A percentile compares a stretch with the other conserved stretches of the same genome.
Evolutionary conservation across 208 protist genomes (phyloP).

Genomic region (Baffinella frigidus): DNA sequence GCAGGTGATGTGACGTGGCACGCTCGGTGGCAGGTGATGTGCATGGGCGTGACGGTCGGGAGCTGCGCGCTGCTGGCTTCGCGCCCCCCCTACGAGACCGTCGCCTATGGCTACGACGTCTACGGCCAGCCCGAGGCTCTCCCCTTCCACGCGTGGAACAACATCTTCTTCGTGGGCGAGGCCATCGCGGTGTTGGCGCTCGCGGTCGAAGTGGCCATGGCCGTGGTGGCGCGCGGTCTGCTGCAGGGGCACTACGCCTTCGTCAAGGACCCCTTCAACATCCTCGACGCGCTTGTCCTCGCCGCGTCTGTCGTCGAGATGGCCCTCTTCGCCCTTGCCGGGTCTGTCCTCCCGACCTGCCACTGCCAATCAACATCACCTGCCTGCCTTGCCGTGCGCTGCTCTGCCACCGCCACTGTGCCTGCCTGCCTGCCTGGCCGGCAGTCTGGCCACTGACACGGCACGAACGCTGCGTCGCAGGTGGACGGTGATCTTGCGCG

Average conservation of each 20-base stretch:
- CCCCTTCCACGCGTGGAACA: not conserved
- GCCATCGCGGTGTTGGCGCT: not conserved
- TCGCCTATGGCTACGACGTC: not conserved
- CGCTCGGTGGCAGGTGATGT: too few relatives aligned
- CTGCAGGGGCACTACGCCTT: not conserved
- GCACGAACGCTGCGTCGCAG: too few relatives aligned
- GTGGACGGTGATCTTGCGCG: not conserved
- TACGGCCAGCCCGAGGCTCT: not conserved
- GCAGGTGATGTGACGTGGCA: too few relatives aligned
- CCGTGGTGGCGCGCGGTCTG: not conserved
- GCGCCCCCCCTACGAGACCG: not conserved
- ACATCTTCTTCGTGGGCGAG: not conserved
- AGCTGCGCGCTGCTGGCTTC: not conserved
- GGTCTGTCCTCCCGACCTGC: not conserved
- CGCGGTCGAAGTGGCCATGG: not conserved
- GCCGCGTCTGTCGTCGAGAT: not conserved
- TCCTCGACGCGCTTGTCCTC: not conserved
- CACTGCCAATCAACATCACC: not conserved
- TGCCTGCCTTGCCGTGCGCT: not conserved
- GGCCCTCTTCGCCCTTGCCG: not conserved
- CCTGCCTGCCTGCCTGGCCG: too few relatives aligned
- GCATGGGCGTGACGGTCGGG: not conserved
- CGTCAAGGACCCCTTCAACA: not conserved
- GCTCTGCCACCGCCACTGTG: not conserved
- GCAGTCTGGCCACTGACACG: too few relatives aligned